phyloP scores from a whole-genome alignment of 192 early-diverging fungal genomes.

The Coemansia sp. region DNA sequence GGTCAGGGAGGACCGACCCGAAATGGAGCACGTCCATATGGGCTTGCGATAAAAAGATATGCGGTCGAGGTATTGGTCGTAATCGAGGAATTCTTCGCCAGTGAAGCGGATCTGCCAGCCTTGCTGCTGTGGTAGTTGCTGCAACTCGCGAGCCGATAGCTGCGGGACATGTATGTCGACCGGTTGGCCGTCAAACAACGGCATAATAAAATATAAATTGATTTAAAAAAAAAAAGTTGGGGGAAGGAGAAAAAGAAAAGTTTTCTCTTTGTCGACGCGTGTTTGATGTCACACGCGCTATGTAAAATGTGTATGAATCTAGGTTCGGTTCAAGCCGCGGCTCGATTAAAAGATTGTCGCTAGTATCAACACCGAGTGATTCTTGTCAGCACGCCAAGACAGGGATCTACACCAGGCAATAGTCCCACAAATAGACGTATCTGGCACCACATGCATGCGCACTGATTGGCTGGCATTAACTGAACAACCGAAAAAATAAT shows the following conservation, averaged over 20 bases:
- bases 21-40: conserved; percentile 75
- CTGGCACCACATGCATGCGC: too few relatives aligned
- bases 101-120: conserved; percentile 49
- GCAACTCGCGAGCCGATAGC: background rate
- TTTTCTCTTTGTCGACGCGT: background rate
- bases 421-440: too few relatives aligned
- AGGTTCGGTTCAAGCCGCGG: background rate
- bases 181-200: conserved; percentile 31
- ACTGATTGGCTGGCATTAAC: too few relatives aligned
- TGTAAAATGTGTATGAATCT: background rate
- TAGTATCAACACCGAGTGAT: too few relatives aligned
- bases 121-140: background rate
- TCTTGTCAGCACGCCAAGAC: too few relatives aligned
- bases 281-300: background rate
- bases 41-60: conserved; percentile 66
- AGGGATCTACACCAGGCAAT: too few relatives aligned
- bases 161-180: conserved; percentile 5
- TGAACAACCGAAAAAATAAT: too few relatives aligned
- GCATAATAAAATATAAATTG: conserved; percentile 23
- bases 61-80: conserved; percentile 69
- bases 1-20: conserved; percentile 71
- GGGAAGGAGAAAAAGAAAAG: background rate
- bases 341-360: background rate
- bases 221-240: conserved; percentile 7
- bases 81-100: conserved; percentile 42